Evolutionary conservation across 2,329 filamentous ascomycete species (phyloP).

Genomic region (Hawksworthiomyces lignivorus): DNA sequence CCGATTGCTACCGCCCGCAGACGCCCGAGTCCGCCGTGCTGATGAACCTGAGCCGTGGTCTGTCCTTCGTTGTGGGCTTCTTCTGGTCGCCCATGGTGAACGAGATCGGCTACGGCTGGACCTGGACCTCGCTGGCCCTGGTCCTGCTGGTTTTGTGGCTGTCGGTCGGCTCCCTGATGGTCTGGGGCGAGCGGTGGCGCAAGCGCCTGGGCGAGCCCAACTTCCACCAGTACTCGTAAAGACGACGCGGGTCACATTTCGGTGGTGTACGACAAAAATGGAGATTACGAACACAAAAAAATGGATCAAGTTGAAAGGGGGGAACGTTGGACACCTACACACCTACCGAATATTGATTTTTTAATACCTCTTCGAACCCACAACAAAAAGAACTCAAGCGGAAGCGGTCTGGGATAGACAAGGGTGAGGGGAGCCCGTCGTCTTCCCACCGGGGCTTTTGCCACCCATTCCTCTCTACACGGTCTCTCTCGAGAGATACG

Average conservation of each 20-base stretch:
- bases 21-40: constrained; percentile 14
- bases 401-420: too few relatives aligned
- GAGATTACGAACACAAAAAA: neutral
- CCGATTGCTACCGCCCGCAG: constrained; percentile 15
- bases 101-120: constrained; percentile 11
- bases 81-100: constrained; percentile 11
- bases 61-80: constrained; percentile 13
- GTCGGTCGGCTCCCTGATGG: constrained; percentile 10
- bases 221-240: constrained; percentile 10
- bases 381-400: too few relatives aligned
- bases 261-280: too few relatives aligned
- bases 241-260: too few relatives aligned
- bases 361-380: too few relatives aligned
- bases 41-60: constrained; percentile 12
- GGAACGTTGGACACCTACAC: constrained; percentile 5
- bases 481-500: too few relatives aligned
- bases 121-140: constrained; percentile 12
- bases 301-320: constrained; percentile 1
- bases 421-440: too few relatives aligned
- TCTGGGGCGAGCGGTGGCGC: constrained; percentile 11
- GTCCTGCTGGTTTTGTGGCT: constrained; percentile 12
- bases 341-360: neutral
- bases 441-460: too few relatives aligned
- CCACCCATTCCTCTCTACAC: too few relatives aligned
- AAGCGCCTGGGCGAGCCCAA: constrained; percentile 7